Evolutionary conservation across 1,284 basidiomycete species (phyloP).

Genomic region (Grifola frondosa): DNA sequence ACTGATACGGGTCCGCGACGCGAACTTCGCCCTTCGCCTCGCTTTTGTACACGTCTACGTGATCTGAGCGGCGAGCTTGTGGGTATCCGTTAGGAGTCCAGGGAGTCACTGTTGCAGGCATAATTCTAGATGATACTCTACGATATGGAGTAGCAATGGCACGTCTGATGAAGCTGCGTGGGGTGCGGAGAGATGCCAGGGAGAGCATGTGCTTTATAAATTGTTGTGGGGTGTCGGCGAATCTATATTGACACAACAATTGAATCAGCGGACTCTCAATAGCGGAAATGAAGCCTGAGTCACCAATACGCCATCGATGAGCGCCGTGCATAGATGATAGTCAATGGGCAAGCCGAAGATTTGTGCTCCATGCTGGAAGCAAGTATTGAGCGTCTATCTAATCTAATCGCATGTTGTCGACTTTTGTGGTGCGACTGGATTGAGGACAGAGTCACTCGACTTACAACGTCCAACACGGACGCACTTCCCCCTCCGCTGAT

Average conservation of each 20-base stretch:
- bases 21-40: slow-evolving; percentile 55
- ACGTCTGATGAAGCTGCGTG: slow-evolving; percentile 22
- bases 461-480: too few relatives aligned
- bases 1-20: slow-evolving; percentile 72
- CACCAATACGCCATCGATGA: slow-evolving; percentile 15
- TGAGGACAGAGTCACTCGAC: too few relatives aligned
- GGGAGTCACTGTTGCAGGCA: slow-evolving; percentile 30
- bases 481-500: too few relatives aligned
- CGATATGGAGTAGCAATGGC: slow-evolving; percentile 9
- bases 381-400: too few relatives aligned
- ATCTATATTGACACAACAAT: slow-evolving; percentile 12
- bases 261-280: slow-evolving; percentile 13
- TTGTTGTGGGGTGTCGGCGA: slow-evolving; percentile 13
- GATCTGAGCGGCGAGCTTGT: slow-evolving; percentile 56
- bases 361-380: too few relatives aligned
- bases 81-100: slow-evolving; percentile 60
- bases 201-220: slow-evolving; percentile 25
- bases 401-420: too few relatives aligned
- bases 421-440: too few relatives aligned
- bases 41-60: slow-evolving; percentile 70
- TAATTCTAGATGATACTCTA: slow-evolving; percentile 10
- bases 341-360: too few relatives aligned
- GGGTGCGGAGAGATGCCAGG: slow-evolving; percentile 22
- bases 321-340: slow-evolving; percentile 8
- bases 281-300: slow-evolving; percentile 5